Conservation (phyloP, 2,329 filamentous ascomycete species). For the Pseudocercospora fijiensis region DNA sequence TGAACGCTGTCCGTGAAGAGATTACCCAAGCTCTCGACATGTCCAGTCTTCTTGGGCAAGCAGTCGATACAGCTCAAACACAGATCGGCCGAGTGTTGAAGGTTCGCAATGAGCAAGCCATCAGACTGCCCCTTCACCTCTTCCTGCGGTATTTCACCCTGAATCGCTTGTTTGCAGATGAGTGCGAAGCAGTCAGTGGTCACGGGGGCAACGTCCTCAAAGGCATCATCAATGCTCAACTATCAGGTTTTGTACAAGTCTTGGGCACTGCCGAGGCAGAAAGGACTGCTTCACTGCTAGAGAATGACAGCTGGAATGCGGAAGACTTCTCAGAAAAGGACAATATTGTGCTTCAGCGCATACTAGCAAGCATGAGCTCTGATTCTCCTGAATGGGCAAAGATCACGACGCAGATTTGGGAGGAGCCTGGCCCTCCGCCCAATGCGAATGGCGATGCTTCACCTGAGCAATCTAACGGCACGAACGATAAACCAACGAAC, state of each 20-base stretch:
- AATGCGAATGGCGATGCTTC: slow-evolving; percentile 35
- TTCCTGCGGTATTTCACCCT: slow-evolving; percentile 82
- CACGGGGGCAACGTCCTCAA: slow-evolving; percentile 73
- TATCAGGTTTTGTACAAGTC: slow-evolving; percentile 72
- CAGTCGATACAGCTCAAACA: slow-evolving; percentile 73
- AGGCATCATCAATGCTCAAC: slow-evolving; percentile 76
- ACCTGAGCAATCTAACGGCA: slow-evolving; percentile 14
- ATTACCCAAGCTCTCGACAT: slow-evolving; percentile 75
- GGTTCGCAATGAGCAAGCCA: slow-evolving; percentile 72
- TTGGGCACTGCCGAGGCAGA: slow-evolving; percentile 73
- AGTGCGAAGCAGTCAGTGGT: slow-evolving; percentile 81
- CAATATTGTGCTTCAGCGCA: slow-evolving; percentile 59
- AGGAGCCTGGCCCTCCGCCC: slow-evolving; percentile 32
- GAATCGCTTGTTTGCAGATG: slow-evolving; percentile 79
- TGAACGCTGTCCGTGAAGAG: slow-evolving; percentile 60
- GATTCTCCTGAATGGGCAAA: slow-evolving; percentile 68
- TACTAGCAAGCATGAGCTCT: slow-evolving; percentile 68
- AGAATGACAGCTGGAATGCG: slow-evolving; percentile 76
- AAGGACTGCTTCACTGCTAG: slow-evolving; percentile 71
- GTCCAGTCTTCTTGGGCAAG: slow-evolving; percentile 73
- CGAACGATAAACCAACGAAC: slow-evolving; percentile 12
- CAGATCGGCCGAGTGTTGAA: slow-evolving; percentile 73
- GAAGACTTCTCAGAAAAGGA: slow-evolving; percentile 70
- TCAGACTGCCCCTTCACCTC: slow-evolving; percentile 63
- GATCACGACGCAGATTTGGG: slow-evolving; percentile 53